Evolutionary conservation across 352 stramenopile species (phyloP).

Genomic region (Globisporangium middletonii): DNA sequence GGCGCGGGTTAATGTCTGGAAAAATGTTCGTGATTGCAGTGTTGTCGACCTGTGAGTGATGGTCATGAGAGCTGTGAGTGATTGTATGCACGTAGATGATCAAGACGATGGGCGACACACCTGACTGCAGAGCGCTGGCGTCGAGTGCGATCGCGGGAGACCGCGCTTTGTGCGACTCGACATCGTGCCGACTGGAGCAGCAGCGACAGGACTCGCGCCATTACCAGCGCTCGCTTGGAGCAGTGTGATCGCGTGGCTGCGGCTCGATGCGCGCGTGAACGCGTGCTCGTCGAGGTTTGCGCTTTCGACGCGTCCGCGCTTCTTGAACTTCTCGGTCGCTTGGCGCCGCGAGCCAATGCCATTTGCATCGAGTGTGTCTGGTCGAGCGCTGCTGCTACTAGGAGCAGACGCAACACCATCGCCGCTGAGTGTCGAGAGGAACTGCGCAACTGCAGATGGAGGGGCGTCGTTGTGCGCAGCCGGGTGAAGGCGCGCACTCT

Average conservation of each 20-base stretch:
- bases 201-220: no score
- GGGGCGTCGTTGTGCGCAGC: background rate
- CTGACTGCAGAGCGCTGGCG: slow-evolving; percentile 19
- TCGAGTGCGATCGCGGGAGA: slow-evolving; percentile 17
- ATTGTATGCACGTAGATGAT: background rate
- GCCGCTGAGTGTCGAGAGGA: slow-evolving; percentile 2
- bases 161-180: slow-evolving; percentile 3
- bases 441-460: background rate
- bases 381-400: background rate
- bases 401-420: background rate
- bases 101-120: slow-evolving; percentile 5
- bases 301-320: slow-evolving; percentile 66
- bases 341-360: background rate
- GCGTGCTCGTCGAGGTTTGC: slow-evolving; percentile 30
- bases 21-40: slow-evolving; percentile 67
- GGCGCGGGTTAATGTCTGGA: slow-evolving; percentile 70
- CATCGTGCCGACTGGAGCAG: background rate
- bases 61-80: background rate
- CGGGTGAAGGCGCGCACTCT: background rate
- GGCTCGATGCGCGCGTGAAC: slow-evolving; percentile 12
- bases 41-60: slow-evolving; percentile 26
- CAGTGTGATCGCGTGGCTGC: slow-evolving; percentile 10
- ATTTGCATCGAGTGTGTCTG: background rate
- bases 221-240: background rate
- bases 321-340: slow-evolving; percentile 35